A percentile compares a stretch with the other conserved stretches of the same genome.
Conservation (phyloP, 352 stramenopile species). For the Phytophthora aleatoria region DNA sequence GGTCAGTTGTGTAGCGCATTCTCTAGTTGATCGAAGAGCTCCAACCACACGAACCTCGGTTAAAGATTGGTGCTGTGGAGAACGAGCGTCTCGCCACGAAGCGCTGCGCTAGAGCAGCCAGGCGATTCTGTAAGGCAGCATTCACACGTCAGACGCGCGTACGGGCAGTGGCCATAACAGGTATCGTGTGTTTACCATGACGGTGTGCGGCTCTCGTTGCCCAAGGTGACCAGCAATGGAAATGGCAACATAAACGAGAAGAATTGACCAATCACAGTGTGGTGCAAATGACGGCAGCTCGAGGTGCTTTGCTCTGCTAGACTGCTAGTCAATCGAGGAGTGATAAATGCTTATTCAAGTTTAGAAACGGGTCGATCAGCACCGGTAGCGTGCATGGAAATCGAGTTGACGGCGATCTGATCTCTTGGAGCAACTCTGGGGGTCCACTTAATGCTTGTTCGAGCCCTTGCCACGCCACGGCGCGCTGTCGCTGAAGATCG, state of each 20-base stretch:
- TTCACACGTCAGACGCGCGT: neutral
- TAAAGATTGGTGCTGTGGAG: slow-evolving; percentile 62
- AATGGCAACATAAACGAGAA: slow-evolving; percentile 16
- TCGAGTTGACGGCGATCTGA: neutral
- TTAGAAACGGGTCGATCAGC: slow-evolving; percentile 16
- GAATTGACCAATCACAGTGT: slow-evolving; percentile 13
- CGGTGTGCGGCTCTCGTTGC: slow-evolving; percentile 17
- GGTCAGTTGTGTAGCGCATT: neutral
- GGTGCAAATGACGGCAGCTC: neutral
- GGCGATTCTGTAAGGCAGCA: slow-evolving; percentile 34
- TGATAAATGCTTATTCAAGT: slow-evolving; percentile 35
- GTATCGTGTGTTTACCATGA: slow-evolving; percentile 16
- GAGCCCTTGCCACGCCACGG: slow-evolving; percentile 88
- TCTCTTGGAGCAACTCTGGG: neutral
- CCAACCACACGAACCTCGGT: slow-evolving; percentile 46
- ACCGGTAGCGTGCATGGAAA: neutral
- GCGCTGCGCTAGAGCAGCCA: slow-evolving; percentile 26
- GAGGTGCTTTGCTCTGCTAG: too few species aligned
- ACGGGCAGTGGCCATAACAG: too few species aligned
- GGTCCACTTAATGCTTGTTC: slow-evolving; percentile 53
- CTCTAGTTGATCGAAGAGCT: neutral
- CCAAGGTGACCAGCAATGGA: slow-evolving; percentile 7
- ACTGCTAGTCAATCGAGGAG: neutral
- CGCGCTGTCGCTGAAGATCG: slow-evolving; percentile 96
- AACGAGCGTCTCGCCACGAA: slow-evolving; percentile 38